Percentiles rank a stretch among this genome's conserved stretches.
phyloP scores from a whole-genome alignment of 2,329 filamentous ascomycete genomes.

The Phoma herbarum region DNA sequence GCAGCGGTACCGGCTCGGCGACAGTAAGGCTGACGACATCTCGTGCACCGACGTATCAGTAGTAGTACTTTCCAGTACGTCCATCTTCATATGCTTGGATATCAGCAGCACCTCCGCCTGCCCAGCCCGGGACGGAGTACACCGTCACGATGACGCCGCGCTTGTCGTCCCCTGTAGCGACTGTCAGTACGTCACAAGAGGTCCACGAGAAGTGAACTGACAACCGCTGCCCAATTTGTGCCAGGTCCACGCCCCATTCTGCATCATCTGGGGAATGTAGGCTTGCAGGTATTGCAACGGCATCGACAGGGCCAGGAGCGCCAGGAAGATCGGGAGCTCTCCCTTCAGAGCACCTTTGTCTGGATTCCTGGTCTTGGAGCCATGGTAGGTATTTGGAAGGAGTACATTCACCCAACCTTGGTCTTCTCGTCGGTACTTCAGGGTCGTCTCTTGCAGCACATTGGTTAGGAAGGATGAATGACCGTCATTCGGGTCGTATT shows the following conservation, averaged over 20 bases:
- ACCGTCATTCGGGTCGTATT: conserved; percentile 25
- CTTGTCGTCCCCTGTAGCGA: conserved; percentile 26
- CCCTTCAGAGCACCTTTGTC: conserved; percentile 37
- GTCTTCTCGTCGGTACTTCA: conserved; percentile 21
- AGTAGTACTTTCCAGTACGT: not conserved
- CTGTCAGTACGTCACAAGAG: not conserved
- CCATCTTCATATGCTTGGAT: not conserved
- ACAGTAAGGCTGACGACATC: not conserved
- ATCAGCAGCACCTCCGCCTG: not conserved
- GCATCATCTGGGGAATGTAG: conserved; percentile 31
- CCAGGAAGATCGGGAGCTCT: conserved; percentile 47
- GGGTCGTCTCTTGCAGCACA: conserved; percentile 18
- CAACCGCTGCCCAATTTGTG: conserved; percentile 14
- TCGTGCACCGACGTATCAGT: not conserved
- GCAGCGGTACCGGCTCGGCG: not conserved
- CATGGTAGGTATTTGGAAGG: conserved; percentile 40
- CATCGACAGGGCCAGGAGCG: conserved; percentile 41
- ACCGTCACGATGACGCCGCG: conserved; percentile 43
- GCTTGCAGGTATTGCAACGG: conserved; percentile 7
- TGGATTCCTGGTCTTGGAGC: not conserved
- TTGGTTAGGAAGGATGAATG: conserved; percentile 39
- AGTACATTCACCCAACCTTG: conserved; percentile 34
- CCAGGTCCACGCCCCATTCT: conserved; percentile 25
- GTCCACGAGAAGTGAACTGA: not conserved
- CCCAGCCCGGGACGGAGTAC: conserved; percentile 13